Evolutionary conservation across 169 alveolate species (phyloP).

Genomic region (Sarcocystis neurona): DNA sequence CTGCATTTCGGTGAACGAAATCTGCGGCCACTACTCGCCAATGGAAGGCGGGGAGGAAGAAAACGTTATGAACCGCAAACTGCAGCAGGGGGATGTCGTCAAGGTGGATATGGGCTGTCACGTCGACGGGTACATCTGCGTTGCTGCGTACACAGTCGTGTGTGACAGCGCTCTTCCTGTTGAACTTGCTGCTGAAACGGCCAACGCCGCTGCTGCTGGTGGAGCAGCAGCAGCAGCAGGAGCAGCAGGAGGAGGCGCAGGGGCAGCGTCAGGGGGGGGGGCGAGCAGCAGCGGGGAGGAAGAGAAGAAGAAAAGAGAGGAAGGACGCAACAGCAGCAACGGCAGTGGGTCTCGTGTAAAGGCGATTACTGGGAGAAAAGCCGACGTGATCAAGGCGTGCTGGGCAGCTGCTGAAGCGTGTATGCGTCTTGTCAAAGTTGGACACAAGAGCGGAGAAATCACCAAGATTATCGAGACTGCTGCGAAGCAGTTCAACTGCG

Average conservation of each 20-base stretch:
- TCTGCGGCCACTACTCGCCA: constrained; percentile 94
- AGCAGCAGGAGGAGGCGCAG: neutral
- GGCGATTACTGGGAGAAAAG: constrained; percentile 70
- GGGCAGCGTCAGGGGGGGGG: neutral
- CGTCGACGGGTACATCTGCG: constrained; percentile 89
- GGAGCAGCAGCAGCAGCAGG: constrained; percentile 10
- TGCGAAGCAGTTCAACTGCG: constrained; percentile 73
- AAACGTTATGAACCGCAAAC: constrained; percentile 32
- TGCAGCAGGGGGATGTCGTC: constrained; percentile 90
- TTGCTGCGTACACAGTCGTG: constrained; percentile 85
- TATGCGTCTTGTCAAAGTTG: constrained; percentile 83
- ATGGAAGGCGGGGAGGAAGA: constrained; percentile 75
- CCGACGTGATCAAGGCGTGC: constrained; percentile 79
- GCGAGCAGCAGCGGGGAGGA: neutral
- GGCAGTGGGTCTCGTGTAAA: constrained; percentile 88
- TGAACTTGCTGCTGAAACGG: constrained; percentile 60
- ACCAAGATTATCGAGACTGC: constrained; percentile 88
- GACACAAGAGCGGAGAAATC: constrained; percentile 89
- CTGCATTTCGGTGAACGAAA: constrained; percentile 93
- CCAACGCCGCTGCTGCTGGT: constrained; percentile 6
- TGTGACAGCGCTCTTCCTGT: constrained; percentile 20
- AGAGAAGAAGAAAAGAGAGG: neutral
- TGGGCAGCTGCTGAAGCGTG: constrained; percentile 93
- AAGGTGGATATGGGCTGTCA: constrained; percentile 92
- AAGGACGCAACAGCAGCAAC: constrained; percentile 63